phyloP scores from a whole-genome alignment of 371 early-diverging fungal genomes.

The Rhizopus delemar region DNA sequence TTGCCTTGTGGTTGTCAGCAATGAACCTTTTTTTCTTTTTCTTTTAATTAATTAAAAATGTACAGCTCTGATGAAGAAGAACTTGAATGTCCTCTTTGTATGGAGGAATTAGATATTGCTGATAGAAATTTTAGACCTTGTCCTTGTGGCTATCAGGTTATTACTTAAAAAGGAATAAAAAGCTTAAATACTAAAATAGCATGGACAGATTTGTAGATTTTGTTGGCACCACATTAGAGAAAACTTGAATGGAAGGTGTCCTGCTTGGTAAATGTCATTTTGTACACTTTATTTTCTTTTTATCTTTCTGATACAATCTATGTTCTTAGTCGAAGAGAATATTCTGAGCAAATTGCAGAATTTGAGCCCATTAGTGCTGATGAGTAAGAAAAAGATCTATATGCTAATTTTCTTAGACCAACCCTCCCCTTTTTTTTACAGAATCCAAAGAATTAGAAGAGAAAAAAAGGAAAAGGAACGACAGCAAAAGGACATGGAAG shows the following conservation, averaged over 20 bases:
- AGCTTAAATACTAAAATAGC: not conserved
- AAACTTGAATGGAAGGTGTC: constrained; percentile 80
- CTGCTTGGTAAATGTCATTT: constrained; percentile 64
- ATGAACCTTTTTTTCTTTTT: not conserved
- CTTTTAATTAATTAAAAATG: constrained; percentile 5
- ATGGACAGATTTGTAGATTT: constrained; percentile 25
- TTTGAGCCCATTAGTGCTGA: constrained; percentile 88
- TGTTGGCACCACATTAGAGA: constrained; percentile 53
- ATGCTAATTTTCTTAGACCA: not conserved
- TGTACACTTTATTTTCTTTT: not conserved
- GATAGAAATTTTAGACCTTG: constrained; percentile 96
- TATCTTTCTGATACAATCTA: not conserved
- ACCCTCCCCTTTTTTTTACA: constrained; percentile 17
- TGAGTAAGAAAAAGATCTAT: constrained; percentile 39
- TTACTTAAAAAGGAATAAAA: not conserved
- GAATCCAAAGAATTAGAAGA: constrained; percentile 63
- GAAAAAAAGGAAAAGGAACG: constrained; percentile 87
- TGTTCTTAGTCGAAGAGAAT: constrained; percentile 64
- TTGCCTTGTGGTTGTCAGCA: not conserved
- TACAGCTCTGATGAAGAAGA: constrained; percentile 75
- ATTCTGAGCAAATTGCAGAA: constrained; percentile 86
- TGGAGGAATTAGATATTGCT: constrained; percentile 95
- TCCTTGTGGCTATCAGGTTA: constrained; percentile 95
- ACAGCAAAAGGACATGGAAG: constrained; percentile 87
- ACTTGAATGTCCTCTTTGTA: constrained; percentile 93